Base-by-base conservation (phyloP, 2,329 filamentous ascomycete genomes). In the Ceratocystis colombiana region DNA sequence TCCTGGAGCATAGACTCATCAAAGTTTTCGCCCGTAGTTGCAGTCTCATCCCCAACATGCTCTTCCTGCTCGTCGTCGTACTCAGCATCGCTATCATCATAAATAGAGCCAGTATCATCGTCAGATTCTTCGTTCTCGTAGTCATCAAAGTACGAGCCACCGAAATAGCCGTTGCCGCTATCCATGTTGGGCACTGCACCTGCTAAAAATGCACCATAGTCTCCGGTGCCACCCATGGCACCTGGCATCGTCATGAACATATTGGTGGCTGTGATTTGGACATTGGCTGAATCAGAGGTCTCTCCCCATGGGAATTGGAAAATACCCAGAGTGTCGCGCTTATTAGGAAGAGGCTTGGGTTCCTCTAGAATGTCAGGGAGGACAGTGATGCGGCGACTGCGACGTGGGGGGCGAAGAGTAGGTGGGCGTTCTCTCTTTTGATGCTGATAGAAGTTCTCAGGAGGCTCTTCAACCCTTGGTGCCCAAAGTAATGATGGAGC, bases 261-360 rank as follows among this genome's bases (percentile, higher is more conserved):
- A 68, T 74, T 73, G 57, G 68, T 73, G 20, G 68, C 50, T 7
- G 73, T 73, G 65, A 74, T 73, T 69, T 76, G 77, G 65, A 79
- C 72, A 33, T 74, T 80, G 8, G 80, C 79, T 64, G 78, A 78
- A 72, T 86, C 83, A 22, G 84, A 86, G 70, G 75, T 80, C 74
- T 86, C 84, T 15, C 84, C 84, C 82, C 83, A 86, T 1, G 84
- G 83, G 69, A 86, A 86, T 70, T 85, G 82, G 75, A 85, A 87
- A 70, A 87, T 82, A 4, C 84, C 84, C 20, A 87, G 77, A 10
- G 83, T 85, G 12, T 79, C 82, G 53, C 79, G 77, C 73, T 81
- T 83, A 71, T 84, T 76, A 3, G 80, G 79, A 3, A 87, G 75
- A 45, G 83, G 84, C 71, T 82, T 75, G 3, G 84, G 84, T 69